Conservation (phyloP, 2,329 filamentous ascomycete species). For the Colletotrichum orchidophilum region DNA sequence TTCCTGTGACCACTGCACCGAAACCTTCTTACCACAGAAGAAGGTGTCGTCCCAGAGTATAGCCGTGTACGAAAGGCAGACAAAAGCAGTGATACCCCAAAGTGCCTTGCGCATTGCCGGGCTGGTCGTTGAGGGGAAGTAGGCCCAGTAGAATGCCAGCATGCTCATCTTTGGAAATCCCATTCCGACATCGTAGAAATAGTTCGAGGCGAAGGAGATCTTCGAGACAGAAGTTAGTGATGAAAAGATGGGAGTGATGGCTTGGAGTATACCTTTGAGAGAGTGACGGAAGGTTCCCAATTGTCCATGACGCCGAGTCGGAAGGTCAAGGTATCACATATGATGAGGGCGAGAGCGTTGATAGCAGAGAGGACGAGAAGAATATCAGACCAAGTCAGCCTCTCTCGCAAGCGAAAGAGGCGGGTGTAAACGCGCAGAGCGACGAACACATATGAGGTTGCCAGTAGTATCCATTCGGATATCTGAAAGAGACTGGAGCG, state of each 20-base stretch:
- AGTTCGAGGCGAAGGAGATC: constrained; percentile 48
- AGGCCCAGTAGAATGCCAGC: constrained; percentile 47
- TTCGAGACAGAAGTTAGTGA: constrained; percentile 11
- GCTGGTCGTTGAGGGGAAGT: constrained; percentile 41
- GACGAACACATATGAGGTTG: constrained; percentile 40
- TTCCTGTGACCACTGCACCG: constrained; percentile 47
- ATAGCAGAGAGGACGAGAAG: constrained; percentile 42
- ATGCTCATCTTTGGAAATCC: constrained; percentile 48
- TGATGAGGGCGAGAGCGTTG: constrained; percentile 44
- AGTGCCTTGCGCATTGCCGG: constrained; percentile 41
- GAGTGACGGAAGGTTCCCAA: constrained; percentile 40
- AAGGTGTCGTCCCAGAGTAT: constrained; percentile 47
- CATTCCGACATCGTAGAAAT: constrained; percentile 49
- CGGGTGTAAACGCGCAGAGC: constrained; percentile 44
- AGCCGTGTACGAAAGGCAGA: constrained; percentile 41
- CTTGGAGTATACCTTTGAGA: constrained; percentile 41
- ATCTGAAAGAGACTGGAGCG: constrained; percentile 32
- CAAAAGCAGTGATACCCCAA: constrained; percentile 44
- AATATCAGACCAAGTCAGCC: constrained; percentile 42
- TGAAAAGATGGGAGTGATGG: accelerated
- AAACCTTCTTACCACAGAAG: constrained; percentile 45
- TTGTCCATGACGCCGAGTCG: constrained; percentile 43
- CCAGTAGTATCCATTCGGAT: constrained; percentile 46
- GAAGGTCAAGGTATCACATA: constrained; percentile 46
- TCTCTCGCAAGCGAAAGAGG: constrained; percentile 42